Conservation (phyloP, 345 rosid genomes). For the Clausena lansium region DNA sequence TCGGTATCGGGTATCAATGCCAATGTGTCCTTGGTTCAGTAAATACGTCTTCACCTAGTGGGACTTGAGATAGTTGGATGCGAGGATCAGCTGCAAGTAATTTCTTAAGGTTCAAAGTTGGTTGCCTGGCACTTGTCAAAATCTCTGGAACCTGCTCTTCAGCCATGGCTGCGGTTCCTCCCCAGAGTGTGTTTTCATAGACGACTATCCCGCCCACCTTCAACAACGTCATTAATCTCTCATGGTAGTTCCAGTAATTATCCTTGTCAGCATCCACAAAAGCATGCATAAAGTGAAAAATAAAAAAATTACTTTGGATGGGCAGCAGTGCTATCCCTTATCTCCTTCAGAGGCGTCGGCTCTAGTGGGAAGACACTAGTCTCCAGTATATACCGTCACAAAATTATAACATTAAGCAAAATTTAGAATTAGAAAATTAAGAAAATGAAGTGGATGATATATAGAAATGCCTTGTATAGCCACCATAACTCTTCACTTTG, state of each 20-base stretch:
- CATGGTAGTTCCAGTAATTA: constrained; percentile 42
- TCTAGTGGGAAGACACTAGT: constrained; percentile 75
- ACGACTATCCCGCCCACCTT: constrained; percentile 43
- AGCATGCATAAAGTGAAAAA: constrained; percentile 4
- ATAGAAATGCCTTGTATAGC: constrained; percentile 38
- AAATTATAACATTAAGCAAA: no score
- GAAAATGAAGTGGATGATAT: background rate
- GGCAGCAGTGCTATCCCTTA: constrained; percentile 44
- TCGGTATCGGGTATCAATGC: no score
- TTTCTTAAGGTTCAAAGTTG: constrained; percentile 42
- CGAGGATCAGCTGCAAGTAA: constrained; percentile 50
- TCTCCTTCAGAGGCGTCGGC: constrained; percentile 58
- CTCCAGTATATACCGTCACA: constrained; percentile 57
- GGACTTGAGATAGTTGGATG: constrained; percentile 49
- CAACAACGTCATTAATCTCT: constrained; percentile 37
- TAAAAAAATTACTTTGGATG: constrained; percentile 37
- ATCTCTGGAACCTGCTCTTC: constrained; percentile 23
- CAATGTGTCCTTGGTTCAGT: background rate
- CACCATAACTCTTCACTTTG: constrained; percentile 51
- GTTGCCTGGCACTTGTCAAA: constrained; percentile 18
- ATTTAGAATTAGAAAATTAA: background rate
- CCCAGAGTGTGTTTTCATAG: constrained; percentile 51
- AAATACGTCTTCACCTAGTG: constrained; percentile 55
- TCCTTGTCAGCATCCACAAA: constrained; percentile 53
- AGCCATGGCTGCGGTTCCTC: constrained; percentile 36